Percentiles rank a stretch among this genome's conserved stretches.
These are phyloP conservation scores for Pseudogymnoascus sp. DNA, from an alignment of 2,329 filamentous ascomycete species.

Conservation along the genomic window DNA sequence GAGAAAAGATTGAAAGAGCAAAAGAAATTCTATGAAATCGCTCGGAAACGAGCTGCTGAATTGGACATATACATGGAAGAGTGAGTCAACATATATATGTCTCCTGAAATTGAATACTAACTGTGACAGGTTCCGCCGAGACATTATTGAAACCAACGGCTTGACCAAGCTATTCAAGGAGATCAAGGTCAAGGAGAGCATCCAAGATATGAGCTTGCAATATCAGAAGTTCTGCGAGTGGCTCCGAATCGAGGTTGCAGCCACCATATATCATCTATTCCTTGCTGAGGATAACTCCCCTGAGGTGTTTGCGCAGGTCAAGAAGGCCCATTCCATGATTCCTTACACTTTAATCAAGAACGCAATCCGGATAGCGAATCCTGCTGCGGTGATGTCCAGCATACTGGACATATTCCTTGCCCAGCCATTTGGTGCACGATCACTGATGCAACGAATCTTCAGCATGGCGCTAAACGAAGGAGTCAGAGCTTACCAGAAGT, in stretches of 20 bases:
- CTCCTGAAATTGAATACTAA: constrained; percentile 14
- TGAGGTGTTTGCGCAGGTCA: constrained; percentile 88
- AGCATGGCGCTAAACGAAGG: constrained; percentile 86
- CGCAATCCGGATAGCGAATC: constrained; percentile 92
- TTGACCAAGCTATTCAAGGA: constrained; percentile 89
- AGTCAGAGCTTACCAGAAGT: constrained; percentile 76
- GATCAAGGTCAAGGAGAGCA: constrained; percentile 82
- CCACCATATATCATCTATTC: constrained; percentile 94
- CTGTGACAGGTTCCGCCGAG: constrained; percentile 52
- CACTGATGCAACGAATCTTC: constrained; percentile 90
- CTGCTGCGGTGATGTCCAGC: constrained; percentile 93
- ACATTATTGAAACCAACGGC: constrained; percentile 68
- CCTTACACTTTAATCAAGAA: constrained; percentile 94
- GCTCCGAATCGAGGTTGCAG: constrained; percentile 93
- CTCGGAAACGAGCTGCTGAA: constrained; percentile 79
- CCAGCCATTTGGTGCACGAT: constrained; percentile 85
- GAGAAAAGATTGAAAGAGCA: constrained; percentile 88
- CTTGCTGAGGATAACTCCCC: constrained; percentile 97
- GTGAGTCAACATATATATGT: constrained; percentile 40
- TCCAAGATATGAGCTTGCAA: constrained; percentile 83
- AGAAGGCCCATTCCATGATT: constrained; percentile 88
- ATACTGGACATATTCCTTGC: constrained; percentile 92
- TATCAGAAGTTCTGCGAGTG: constrained; percentile 98
- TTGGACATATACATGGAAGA: constrained; percentile 98
- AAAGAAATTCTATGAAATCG: constrained; percentile 90